Conservation (phyloP, 306 rosid genomes). For the Corylus americana region DNA sequence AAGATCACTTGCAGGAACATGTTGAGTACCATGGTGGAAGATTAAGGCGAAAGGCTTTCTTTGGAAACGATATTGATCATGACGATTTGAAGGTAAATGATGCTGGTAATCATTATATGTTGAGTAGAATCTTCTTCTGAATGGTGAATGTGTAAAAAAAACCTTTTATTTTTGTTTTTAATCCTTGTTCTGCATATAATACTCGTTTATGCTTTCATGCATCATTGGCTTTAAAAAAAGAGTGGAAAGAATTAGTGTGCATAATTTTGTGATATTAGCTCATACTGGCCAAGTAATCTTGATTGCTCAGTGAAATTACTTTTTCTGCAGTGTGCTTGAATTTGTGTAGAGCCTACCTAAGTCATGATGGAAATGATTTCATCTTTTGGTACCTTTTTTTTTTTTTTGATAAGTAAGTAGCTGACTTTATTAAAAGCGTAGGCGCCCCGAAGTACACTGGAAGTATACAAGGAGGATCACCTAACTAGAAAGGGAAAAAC, state of each 20-base stretch:
- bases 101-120: constrained; percentile 17
- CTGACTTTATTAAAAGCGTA: too few relatives aligned
- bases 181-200: background rate
- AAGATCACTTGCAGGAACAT: constrained; percentile 55
- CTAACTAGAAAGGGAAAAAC: too few relatives aligned
- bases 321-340: background rate
- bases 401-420: too few relatives aligned
- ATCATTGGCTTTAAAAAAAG: background rate
- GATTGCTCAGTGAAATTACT: background rate
- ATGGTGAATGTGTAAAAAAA: background rate
- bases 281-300: background rate
- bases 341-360: background rate
- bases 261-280: background rate
- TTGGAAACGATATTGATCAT: constrained; percentile 56
- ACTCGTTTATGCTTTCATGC: background rate
- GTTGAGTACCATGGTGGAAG: constrained; percentile 79
- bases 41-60: constrained; percentile 65
- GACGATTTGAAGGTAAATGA: constrained; percentile 52
- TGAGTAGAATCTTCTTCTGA: constrained; percentile 4
- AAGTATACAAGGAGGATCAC: too few relatives aligned
- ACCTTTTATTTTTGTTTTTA: too few relatives aligned
- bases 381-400: background rate
- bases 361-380: background rate
- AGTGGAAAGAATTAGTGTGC: background rate
- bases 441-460: too few relatives aligned